Base-by-base conservation (phyloP, 2,329 filamentous ascomycete genomes). In the Akanthomyces uredinophilus region DNA sequence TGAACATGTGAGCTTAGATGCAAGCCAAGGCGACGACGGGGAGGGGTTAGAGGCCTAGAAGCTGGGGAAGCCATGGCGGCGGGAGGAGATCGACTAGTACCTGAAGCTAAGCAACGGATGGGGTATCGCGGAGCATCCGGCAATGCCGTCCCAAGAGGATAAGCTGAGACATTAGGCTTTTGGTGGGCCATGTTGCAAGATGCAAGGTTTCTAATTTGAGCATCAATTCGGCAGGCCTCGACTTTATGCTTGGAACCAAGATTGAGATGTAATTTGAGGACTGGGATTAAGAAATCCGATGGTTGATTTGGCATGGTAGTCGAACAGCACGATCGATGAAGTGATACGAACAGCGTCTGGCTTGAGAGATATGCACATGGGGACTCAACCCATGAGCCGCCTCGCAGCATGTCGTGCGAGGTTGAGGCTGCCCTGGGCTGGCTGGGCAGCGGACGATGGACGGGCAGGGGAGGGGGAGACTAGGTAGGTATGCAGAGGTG, bases 71-170 rank as follows among this genome's bases (percentile, higher is more conserved):
- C 18, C 10, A 49, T 5, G n/a, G 24, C 18, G 24, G 43, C 14
- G 43, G 41, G 54, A 47, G 43, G 43, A 41, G 54, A 57, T 57
- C 54, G 54, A 32, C 27, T n/a, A 47, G 43, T 57, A 57, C 44
- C 41, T 57, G 54, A 49, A 24, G 54, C 54, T 57, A 57, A 29
- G 41, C 22, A 32, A 14, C 32, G 53, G 39, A 18, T 24, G 41
- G 53, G 53, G 53, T 32, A 18, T 22, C 27, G 37, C 37, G 14
- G 43, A 47, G 35, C 27, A 47, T 43, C 37, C 54, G 41, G 54
- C 41, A 39, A 49, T 29, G 43, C 41, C 16, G 20, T 18, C 47
- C 43, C 43, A 49, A 57, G 54, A 57, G 43, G 10, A 24, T 49
- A 46, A 39, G 22, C 7, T 47, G 54, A 57, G 54, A 57, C 54